These are phyloP conservation scores for Colletotrichum sp. DNA, from an alignment of 2,329 filamentous ascomycete species.

Conservation along the genomic window DNA sequence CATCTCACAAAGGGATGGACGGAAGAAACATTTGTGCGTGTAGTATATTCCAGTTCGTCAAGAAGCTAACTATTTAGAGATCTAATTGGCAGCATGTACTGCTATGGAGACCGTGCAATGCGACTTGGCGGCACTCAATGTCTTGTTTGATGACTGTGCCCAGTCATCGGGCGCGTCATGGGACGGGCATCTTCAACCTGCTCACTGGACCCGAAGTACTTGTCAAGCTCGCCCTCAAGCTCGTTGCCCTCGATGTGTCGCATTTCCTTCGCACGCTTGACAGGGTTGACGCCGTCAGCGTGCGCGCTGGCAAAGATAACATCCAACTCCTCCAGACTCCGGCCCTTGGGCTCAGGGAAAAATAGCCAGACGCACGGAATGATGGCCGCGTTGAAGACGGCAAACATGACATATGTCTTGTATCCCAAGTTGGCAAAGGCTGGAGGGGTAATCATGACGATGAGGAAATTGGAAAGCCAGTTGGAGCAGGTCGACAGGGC, in stretches of 20 bases:
- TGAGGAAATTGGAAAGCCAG: constrained; percentile 68
- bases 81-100: background rate
- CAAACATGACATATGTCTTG: constrained; percentile 61
- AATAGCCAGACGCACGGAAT: constrained; percentile 57
- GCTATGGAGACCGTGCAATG: background rate
- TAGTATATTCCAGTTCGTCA: background rate
- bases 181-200: constrained; percentile 19
- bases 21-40: background rate
- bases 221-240: constrained; percentile 30
- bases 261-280: constrained; percentile 30
- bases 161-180: constrained; percentile 9
- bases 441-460: constrained; percentile 70
- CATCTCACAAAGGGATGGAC: background rate
- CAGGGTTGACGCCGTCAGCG: constrained; percentile 27
- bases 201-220: constrained; percentile 28
- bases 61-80: background rate
- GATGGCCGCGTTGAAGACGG: constrained; percentile 56
- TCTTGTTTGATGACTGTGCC: background rate
- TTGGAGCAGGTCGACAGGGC: constrained; percentile 66
- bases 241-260: constrained; percentile 22
- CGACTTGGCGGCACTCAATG: background rate
- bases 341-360: constrained; percentile 58
- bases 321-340: constrained; percentile 69
- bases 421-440: constrained; percentile 59
- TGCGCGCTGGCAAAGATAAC: constrained; percentile 34